Percentiles rank a stretch among this genome's conserved stretches.
Conservation (phyloP, 352 stramenopile species). For the Pythium rhizo-oryzae region DNA sequence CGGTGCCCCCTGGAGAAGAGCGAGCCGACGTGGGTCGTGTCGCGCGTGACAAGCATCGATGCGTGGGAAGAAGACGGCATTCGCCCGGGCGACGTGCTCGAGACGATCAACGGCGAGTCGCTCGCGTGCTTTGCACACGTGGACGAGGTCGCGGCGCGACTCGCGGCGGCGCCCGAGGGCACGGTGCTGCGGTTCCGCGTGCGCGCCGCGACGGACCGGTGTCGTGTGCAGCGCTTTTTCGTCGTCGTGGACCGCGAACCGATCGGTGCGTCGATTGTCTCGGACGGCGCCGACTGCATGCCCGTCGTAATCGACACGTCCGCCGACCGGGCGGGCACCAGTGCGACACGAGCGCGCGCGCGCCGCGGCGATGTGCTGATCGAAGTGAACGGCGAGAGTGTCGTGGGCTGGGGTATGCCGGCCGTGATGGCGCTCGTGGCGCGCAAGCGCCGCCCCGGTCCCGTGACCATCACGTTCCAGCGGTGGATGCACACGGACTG, state of each 20-base stretch:
- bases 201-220: slow-evolving; percentile 17
- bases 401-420: slow-evolving; percentile 44
- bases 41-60: slow-evolving; percentile 30
- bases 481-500: slow-evolving; percentile 32
- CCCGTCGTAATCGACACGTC: slow-evolving; percentile 50
- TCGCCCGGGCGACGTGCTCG: slow-evolving; percentile 56
- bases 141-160: slow-evolving; percentile 37
- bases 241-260: slow-evolving; percentile 40
- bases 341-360: slow-evolving; percentile 5
- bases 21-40: slow-evolving; percentile 20
- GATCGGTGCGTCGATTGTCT: slow-evolving; percentile 49
- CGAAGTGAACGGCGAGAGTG: slow-evolving; percentile 57
- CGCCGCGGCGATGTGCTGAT: slow-evolving; percentile 54
- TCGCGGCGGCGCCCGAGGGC: slow-evolving; percentile 32
- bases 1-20: slow-evolving; percentile 15
- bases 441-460: slow-evolving; percentile 29
- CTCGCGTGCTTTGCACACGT: slow-evolving; percentile 37
- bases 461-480: slow-evolving; percentile 60
- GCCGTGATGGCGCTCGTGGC: slow-evolving; percentile 42
- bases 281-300: slow-evolving; percentile 45
- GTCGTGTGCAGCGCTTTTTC: slow-evolving; percentile 38
- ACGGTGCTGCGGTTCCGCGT: slow-evolving; percentile 57
- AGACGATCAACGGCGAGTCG: slow-evolving; percentile 42
- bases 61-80: slow-evolving; percentile 49
- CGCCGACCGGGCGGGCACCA: not conserved